Base-by-base conservation (phyloP, 2,329 filamentous ascomycete species). In the Trichoderma harzianum region DNA sequence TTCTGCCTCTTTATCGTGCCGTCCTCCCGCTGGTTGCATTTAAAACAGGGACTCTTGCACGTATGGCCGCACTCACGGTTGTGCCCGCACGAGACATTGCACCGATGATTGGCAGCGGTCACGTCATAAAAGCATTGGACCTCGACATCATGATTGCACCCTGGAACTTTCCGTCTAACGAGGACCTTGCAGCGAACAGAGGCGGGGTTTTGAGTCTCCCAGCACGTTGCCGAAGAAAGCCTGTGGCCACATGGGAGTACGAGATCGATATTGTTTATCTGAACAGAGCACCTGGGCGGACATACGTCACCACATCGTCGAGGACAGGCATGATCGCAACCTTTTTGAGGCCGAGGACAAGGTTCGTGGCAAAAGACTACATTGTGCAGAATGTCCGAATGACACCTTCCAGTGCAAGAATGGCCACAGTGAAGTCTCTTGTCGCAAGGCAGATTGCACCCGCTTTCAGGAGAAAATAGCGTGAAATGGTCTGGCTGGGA, bases 401-500 rank as follows among this genome's bases (percentile, higher is more conserved):
- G 86, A 70, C 86, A 88, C 36, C 78, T 79, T 7, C 80, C 81
- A 10, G 75, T 74, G 70, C 87, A 88, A 1, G 77, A 69, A 74
- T 88, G 86, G 0, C 86, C 86, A 70, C 86, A 88, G 0, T 76
- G 39, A 10, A 87, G 78, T 77, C 86, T 71, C 83, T 79, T 72
- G 77, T 84, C 82, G 73, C 90, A 92, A 1, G 78, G 78, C 18
- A 84, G 76, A 55, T 77, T 76, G 74, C 90, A 92, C 0, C 91
- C 91, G 53, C 89, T 89, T 77, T 93, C 90, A 0, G 90, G 91
- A 0, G 86, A 83, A 8, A 87, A 78, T 7, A 79, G 78, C 0
- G 81, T 72, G 74, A 93, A 92, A 72, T 92, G 84, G 1, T 90
- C 87, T 0, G 90, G 86, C 1, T 80, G 74, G 0, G 84, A 84